Evolutionary conservation across 805 yeast genomes (phyloP), one percentile per base, ranked within the genome.

Genomic region (Hanseniaspora meyeri): DNA sequence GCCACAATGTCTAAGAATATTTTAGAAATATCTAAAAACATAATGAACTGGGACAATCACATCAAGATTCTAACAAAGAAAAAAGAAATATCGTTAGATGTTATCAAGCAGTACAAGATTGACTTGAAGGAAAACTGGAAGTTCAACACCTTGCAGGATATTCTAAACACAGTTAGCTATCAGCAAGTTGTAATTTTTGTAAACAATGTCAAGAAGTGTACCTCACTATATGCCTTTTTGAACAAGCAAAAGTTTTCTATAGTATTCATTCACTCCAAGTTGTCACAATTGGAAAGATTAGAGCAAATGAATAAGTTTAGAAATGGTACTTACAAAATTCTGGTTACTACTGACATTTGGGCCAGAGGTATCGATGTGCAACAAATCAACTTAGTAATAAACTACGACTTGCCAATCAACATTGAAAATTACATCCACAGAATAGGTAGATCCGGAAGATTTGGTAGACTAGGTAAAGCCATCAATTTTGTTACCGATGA

Each of bases 301-400:
- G 77, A 81, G 67, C 84, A 93, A 69, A 93, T 91, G 98, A 81
- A 84, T 69, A 97, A 91, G 73, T 91, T 91, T 76, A 80, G 98
- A 72, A 80, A 89, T 52, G 97, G 97, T 58, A 83, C 88, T 60
- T 87, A 97, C 39, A 81, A 97, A 69, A 91, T 91, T 55, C 77
- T 91, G 67, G 91, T 90, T 63, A 80, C 96, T 39, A 90, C 97
- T 55, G 97, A 90, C 72, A 86, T 90, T 61, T 87, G 90, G 82
- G 97, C 97, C 40, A 82, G 97, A 74, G 97, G 97, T 73, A 90
- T 90, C 63, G 97, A 90, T 74, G 96, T 90, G 55, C 97, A 90
- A 75, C 97, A 90, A 75, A 96, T 90, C 58, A 88, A 96, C 36
- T 78, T 91, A 63, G 97, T 90, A 61, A 87, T 90, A 62, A 90